Percentiles rank a stretch among this genome's conserved stretches.
Evolutionary conservation across 352 stramenopile species (phyloP).

Genomic region (Hyaloperonospora arabidopsidis): DNA sequence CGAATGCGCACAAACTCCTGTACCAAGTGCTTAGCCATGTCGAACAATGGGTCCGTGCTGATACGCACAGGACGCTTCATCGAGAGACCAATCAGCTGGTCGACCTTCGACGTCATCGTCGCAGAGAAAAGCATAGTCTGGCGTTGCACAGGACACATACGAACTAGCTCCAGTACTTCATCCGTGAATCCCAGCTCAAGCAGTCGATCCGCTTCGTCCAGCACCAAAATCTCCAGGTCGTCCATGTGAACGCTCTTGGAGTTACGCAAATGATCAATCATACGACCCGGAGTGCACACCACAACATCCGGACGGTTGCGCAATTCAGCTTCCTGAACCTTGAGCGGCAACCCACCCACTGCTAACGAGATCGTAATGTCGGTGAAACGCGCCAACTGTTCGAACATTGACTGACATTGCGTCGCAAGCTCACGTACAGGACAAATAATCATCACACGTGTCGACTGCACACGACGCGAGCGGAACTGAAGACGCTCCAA

Average conservation of each 20-base stretch:
- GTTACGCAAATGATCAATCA: constrained; percentile 98
- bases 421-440: constrained; percentile 96
- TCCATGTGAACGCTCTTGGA: constrained; percentile 94
- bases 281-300: constrained; percentile 95
- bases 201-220: constrained; percentile 92
- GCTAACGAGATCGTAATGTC: constrained; percentile 90
- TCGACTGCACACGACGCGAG: constrained; percentile 76
- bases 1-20: constrained; percentile 98
- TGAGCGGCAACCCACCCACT: constrained; percentile 88
- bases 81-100: constrained; percentile 94
- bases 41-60: constrained; percentile 88
- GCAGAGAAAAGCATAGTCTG: constrained; percentile 99
- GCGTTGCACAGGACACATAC: constrained; percentile 89
- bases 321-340: constrained; percentile 93
- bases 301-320: constrained; percentile 93
- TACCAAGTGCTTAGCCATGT: constrained; percentile 93
- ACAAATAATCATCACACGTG: constrained; percentile 94
- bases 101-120: constrained; percentile 96
- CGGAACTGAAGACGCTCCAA: constrained; percentile 95
- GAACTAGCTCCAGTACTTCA: constrained; percentile 94
- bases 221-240: constrained; percentile 95
- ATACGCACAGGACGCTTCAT: constrained; percentile 96
- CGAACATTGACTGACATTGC: constrained; percentile 93
- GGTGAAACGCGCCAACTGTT: constrained; percentile 92
- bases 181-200: constrained; percentile 98